phyloP scores from a whole-genome alignment of 2,329 filamentous ascomycete genomes.

The Leptoxyphium fumago region DNA sequence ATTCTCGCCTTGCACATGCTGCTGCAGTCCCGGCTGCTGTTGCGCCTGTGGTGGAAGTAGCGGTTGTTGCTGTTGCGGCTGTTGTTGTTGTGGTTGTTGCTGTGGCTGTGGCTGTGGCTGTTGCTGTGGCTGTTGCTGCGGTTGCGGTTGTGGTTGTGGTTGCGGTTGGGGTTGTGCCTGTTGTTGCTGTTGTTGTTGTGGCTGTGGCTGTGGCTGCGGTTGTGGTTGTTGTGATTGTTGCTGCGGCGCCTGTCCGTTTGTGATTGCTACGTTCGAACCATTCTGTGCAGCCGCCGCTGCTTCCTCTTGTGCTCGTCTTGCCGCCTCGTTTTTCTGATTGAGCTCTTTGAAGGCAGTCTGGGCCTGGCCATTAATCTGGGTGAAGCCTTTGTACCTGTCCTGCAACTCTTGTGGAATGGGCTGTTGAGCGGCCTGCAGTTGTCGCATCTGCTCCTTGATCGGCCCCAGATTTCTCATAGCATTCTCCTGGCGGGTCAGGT shows the following conservation, averaged over 20 bases:
- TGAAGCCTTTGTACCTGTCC: background rate
- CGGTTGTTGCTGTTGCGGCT: slow-evolving; percentile 12
- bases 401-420: background rate
- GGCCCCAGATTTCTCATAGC: background rate
- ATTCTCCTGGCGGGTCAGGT: background rate
- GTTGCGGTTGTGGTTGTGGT: slow-evolving; percentile 3
- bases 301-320: background rate
- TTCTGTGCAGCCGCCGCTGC: slow-evolving; percentile 1
- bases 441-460: background rate
- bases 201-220: background rate
- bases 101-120: slow-evolving; percentile 4
- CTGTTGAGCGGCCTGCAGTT: background rate
- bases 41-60: too few relatives aligned
- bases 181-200: slow-evolving; percentile 1
- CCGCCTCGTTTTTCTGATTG: background rate
- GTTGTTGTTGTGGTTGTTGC: slow-evolving; percentile 10
- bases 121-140: slow-evolving; percentile 4
- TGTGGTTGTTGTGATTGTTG: slow-evolving; percentile 8
- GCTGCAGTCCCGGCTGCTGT: too few relatives aligned
- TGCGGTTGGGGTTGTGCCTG: slow-evolving; percentile 6
- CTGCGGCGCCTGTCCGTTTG: slow-evolving; percentile 2
- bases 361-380: background rate
- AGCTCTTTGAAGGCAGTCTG: background rate
- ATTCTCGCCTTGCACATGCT: slow-evolving; percentile 15
- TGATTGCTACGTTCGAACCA: slow-evolving; percentile 1